Evolutionary conservation across 2,329 filamentous ascomycete species (phyloP).

Genomic region (Aspergillus fumigatus): DNA sequence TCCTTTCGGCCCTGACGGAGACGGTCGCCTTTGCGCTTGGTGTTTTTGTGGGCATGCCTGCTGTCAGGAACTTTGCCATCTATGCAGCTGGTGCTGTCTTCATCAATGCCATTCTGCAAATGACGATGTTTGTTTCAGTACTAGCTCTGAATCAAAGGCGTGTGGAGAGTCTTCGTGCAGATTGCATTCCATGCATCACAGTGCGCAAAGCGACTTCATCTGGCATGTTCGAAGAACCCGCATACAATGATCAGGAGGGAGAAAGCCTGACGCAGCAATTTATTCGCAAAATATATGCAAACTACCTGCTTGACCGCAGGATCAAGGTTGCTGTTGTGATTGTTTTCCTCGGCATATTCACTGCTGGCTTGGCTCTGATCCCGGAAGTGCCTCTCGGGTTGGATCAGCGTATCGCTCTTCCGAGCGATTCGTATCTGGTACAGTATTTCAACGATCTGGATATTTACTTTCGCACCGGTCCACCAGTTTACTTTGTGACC

Average conservation of each 20-base stretch:
- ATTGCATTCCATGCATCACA: constrained; percentile 86
- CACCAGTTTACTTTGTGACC: constrained; percentile 94
- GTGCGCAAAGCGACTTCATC: constrained; percentile 69
- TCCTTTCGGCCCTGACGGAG: constrained; percentile 91
- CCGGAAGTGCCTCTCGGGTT: constrained; percentile 81
- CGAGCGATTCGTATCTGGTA: constrained; percentile 90
- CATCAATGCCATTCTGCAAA: constrained; percentile 93
- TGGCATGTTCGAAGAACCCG: constrained; percentile 59
- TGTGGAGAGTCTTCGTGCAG: constrained; percentile 81
- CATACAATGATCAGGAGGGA: constrained; percentile 67
- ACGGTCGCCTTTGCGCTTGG: constrained; percentile 90
- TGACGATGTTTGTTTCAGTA: constrained; percentile 95
- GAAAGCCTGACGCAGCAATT: constrained; percentile 81
- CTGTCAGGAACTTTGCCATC: constrained; percentile 92
- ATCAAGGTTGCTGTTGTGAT: constrained; percentile 72
- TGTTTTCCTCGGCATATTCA: constrained; percentile 81
- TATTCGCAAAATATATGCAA: constrained; percentile 86
- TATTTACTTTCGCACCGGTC: constrained; percentile 83
- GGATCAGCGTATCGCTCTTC: constrained; percentile 91
- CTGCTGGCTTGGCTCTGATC: constrained; percentile 76
- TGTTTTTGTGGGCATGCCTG: constrained; percentile 94
- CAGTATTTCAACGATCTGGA: constrained; percentile 96
- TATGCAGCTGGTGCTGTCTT: constrained; percentile 95
- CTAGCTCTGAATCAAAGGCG: constrained; percentile 86
- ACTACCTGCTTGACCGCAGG: constrained; percentile 71